Evolutionary conservation across 306 rosid genomes (phyloP).

Genomic region (Vicia villosa): DNA sequence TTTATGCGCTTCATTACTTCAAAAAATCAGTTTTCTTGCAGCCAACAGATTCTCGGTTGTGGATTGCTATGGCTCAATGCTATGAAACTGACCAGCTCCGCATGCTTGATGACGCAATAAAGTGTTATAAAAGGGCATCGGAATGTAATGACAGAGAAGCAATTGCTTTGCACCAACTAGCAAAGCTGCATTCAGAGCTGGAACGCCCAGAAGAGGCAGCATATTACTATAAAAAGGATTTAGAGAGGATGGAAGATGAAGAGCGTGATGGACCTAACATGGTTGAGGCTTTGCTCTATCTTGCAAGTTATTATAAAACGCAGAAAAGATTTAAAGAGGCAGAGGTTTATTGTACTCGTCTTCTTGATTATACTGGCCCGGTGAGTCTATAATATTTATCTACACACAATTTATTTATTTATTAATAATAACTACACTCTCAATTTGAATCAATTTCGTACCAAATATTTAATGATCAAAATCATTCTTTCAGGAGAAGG

Average conservation of each 20-base stretch:
- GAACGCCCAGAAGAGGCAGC: conserved; percentile 86
- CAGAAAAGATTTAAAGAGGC: conserved; percentile 80
- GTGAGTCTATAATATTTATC: conserved; percentile 52
- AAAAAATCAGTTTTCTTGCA: conserved; percentile 87
- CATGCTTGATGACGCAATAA: conserved; percentile 88
- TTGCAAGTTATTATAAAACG: conserved; percentile 63
- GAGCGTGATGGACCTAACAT: conserved; percentile 96
- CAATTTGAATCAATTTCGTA: conserved; percentile 16
- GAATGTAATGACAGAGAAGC: conserved; percentile 90
- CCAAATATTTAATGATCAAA: background rate
- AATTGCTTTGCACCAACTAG: conserved; percentile 83
- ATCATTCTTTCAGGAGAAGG: conserved; percentile 74
- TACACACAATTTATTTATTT: conserved; percentile 1
- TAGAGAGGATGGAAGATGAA: conserved; percentile 96
- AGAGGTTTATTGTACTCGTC: conserved; percentile 93
- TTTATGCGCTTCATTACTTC: conserved; percentile 95
- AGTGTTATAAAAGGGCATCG: conserved; percentile 89
- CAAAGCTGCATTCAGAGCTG: conserved; percentile 72
- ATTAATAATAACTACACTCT: background rate
- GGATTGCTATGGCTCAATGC: conserved; percentile 98
- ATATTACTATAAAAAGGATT: conserved; percentile 83
- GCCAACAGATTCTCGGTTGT: conserved; percentile 89
- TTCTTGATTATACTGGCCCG: conserved; percentile 91
- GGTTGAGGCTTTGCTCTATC: conserved; percentile 87
- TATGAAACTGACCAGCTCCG: conserved; percentile 80